Evolutionary conservation across 179 eudicot genomes (phyloP), one percentile per base, ranked within the genome.

Genomic region (Drosera spatulata): DNA sequence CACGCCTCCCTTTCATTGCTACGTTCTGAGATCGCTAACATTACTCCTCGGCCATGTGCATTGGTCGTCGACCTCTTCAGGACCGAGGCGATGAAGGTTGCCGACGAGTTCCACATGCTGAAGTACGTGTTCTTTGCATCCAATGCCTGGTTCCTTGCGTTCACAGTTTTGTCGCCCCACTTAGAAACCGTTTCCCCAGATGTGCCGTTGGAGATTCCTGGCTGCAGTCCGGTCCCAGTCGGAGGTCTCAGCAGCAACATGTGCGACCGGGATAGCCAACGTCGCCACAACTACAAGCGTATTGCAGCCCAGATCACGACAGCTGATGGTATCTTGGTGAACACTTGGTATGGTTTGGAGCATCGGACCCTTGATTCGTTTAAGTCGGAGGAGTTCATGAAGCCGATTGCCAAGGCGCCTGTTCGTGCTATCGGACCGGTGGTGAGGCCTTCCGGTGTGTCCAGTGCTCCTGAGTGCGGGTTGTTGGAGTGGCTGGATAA

Each of bases 31-130:
- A 8, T 58, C 50, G 33, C 22, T 37, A 38, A 42, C 6, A 41
- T 44, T 10, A 4, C 47, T 3, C 7, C 33, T 11, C 61, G 33
- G 10, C 61, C 49, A 3, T n/a, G 37, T 11, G 46, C 48, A 10
- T 33, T 58, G 37, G 15, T 58, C 49, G 61, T 58, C 15, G 61
- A 58, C 49, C 15, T 58, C 37, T 58, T 58, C 22, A 50, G 61
- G 11, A 58, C 61, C 9, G 61, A 58, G 7, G 61, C 61, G 2
- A 10, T 58, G 10, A 11, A 14, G 2, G 14, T 42, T 10, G 61
- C 61, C 61, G 48, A 42, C 2, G 4, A 12, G 22, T 41, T 58
- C 39, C 33, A 6, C 48, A 58, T 58, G 49, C 3, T 4, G 13
- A 41, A 41, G 2, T 58, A 58, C 49, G 49, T 58, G 33, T 58